These are phyloP conservation scores for Ascochyta clinopodiicola DNA, from an alignment of 2,329 filamentous ascomycete genomes.

Conservation along the genomic window DNA sequence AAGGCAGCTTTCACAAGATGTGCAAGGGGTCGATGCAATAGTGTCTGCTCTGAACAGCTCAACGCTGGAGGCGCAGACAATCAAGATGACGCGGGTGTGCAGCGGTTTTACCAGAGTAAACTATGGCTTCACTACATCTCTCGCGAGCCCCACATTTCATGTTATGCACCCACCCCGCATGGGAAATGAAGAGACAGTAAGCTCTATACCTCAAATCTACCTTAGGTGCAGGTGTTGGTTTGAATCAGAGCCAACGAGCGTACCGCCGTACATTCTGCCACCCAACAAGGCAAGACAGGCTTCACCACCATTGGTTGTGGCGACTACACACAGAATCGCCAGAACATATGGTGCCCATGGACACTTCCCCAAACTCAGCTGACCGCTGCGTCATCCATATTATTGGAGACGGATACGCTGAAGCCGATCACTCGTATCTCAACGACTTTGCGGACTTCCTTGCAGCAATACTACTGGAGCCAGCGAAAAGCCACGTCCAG, in stretches of 20 bases:
- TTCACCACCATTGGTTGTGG: conserved; percentile 44
- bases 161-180: too few species aligned
- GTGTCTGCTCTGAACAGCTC: conserved; percentile 33
- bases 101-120: conserved; percentile 38
- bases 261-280: conserved; percentile 26
- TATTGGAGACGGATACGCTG: conserved; percentile 29
- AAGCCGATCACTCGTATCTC: conserved; percentile 33
- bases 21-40: conserved; percentile 30
- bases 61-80: conserved; percentile 26
- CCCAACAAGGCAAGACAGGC: conserved; percentile 28
- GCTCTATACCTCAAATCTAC: background rate
- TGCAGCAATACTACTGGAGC: conserved; percentile 30
- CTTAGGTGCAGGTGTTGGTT: background rate
- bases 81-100: conserved; percentile 35
- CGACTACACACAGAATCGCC: conserved; percentile 39
- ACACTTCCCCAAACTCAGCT: conserved; percentile 20
- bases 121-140: conserved; percentile 35
- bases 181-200: background rate
- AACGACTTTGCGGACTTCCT: conserved; percentile 36
- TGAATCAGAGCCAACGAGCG: conserved; percentile 16
- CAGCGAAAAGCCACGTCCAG: conserved; percentile 28
- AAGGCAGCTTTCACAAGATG: conserved; percentile 5
- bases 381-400: conserved; percentile 30
- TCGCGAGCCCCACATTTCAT: conserved; percentile 20
- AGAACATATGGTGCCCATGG: conserved; percentile 37